These are phyloP conservation scores for Lasiodiplodia hormozganensis DNA, from an alignment of 2,329 filamentous ascomycete species.

Conservation along the genomic window DNA sequence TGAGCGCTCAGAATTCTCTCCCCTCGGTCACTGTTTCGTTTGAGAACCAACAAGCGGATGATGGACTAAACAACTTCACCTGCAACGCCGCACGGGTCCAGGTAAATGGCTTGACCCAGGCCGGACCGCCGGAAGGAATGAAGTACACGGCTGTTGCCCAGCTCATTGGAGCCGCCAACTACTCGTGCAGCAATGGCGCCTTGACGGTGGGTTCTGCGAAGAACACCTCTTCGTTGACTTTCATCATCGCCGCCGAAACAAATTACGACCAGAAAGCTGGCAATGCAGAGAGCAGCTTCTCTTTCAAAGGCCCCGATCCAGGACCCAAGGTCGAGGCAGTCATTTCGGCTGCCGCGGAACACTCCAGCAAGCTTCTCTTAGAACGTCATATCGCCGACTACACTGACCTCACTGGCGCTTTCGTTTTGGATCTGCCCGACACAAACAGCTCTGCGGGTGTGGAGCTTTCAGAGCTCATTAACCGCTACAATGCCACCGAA, in stretches of 20 bases:
- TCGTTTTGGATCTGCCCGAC: conserved; percentile 56
- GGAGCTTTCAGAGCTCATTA: conserved; percentile 47
- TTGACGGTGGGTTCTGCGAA: conserved; percentile 30
- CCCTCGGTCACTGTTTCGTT: conserved; percentile 52
- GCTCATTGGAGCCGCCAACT: conserved; percentile 35
- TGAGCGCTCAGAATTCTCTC: conserved; percentile 43
- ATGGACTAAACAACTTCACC: conserved; percentile 38
- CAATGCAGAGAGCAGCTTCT: conserved; percentile 52
- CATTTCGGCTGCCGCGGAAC: conserved; percentile 43
- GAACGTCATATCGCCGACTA: conserved; percentile 53
- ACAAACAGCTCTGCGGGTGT: conserved; percentile 47
- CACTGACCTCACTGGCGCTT: conserved; percentile 46
- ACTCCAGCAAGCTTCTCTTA: conserved; percentile 42
- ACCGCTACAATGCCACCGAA: conserved; percentile 37
- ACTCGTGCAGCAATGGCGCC: conserved; percentile 31
- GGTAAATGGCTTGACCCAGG: conserved; percentile 48
- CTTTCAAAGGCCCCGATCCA: conserved; percentile 59
- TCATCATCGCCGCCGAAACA: conserved; percentile 56
- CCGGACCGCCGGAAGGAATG: conserved; percentile 53
- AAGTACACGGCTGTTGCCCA: conserved; percentile 51
- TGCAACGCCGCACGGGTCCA: conserved; percentile 45
- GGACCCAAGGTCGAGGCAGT: conserved; percentile 45
- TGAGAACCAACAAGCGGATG: conserved; percentile 50
- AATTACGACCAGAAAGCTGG: conserved; percentile 61
- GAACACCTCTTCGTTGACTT: conserved; percentile 39